Evolutionary conservation across 1,284 basidiomycete species (phyloP).

Genomic region (Cystobasidium slooffiae): DNA sequence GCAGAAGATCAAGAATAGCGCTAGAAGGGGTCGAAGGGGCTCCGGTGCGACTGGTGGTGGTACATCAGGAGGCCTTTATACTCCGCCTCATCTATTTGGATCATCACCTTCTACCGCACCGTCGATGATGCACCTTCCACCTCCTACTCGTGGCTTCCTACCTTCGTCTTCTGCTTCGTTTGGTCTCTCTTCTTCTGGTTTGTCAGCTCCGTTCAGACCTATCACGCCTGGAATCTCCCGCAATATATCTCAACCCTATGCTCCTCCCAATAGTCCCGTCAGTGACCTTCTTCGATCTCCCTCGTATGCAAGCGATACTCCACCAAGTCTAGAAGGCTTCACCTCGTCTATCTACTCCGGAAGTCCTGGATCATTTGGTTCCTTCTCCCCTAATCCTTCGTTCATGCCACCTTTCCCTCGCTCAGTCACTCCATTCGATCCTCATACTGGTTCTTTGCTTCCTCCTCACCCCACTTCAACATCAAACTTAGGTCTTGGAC

Average conservation of each 20-base stretch:
- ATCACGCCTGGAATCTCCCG: neutral
- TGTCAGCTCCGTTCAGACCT: neutral
- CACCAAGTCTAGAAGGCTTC: conserved; percentile 10
- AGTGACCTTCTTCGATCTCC: neutral
- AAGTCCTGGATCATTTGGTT: neutral
- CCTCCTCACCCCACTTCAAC: neutral
- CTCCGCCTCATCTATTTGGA: no score
- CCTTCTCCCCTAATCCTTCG: neutral
- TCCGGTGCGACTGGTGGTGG: neutral
- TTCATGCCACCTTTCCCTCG: neutral
- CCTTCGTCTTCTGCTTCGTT: conserved; percentile 3
- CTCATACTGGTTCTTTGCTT: conserved; percentile 1
- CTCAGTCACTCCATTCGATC: neutral
- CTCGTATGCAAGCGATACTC: neutral
- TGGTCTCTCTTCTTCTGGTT: conserved; percentile 1
- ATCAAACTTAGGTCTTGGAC: neutral
- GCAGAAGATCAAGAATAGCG: conserved; percentile 6
- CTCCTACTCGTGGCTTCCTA: neutral
- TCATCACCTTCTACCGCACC: no score
- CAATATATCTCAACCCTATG: neutral
- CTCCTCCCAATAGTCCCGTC: conserved; percentile 1
- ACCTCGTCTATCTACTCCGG: conserved; percentile 6
- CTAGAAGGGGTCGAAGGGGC: neutral
- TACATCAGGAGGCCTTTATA: neutral
- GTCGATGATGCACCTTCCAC: no score